Percentiles rank a stretch among this genome's conserved stretches.
Evolutionary conservation across 75 land plant genomes (phyloP).

Genomic region (Cunninghamia lanceolata): DNA sequence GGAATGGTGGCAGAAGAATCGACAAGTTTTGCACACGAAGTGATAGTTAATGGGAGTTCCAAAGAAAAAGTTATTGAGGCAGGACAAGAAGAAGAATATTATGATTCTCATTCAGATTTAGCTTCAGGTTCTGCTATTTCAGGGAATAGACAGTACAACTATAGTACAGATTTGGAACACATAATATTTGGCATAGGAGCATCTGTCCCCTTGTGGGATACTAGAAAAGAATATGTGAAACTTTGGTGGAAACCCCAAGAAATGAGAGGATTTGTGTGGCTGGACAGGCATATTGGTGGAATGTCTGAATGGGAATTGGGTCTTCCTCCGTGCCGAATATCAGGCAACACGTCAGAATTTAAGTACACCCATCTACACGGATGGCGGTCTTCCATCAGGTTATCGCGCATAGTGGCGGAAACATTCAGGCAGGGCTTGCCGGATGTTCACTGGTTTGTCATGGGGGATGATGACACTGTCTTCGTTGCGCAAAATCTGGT

Average conservation of each 20-base stretch:
- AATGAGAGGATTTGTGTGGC: constrained; percentile 31
- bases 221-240: constrained; percentile 21
- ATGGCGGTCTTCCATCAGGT: constrained; percentile 26
- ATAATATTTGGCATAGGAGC: constrained; percentile 32
- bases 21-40: neutral
- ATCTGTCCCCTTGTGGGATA: constrained; percentile 17
- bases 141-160: neutral
- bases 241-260: constrained; percentile 23
- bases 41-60: neutral
- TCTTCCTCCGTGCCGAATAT: constrained; percentile 13
- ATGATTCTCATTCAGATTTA: neutral
- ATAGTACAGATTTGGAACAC: constrained; percentile 8
- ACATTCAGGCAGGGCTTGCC: constrained; percentile 34
- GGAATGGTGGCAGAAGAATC: neutral
- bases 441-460: constrained; percentile 66
- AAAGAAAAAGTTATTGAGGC: neutral
- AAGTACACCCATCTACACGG: constrained; percentile 35
- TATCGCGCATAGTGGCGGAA: constrained; percentile 54
- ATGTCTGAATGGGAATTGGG: neutral
- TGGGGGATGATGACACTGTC: constrained; percentile 89
- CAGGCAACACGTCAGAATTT: constrained; percentile 21
- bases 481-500: constrained; percentile 51
- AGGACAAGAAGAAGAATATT: neutral
- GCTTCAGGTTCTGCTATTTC: neutral
- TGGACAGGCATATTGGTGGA: constrained; percentile 1